A percentile compares a stretch with the other conserved stretches of the same genome.
Conservation (phyloP, 2,329 filamentous ascomycete genomes). For the Colletotrichum shisoi region DNA sequence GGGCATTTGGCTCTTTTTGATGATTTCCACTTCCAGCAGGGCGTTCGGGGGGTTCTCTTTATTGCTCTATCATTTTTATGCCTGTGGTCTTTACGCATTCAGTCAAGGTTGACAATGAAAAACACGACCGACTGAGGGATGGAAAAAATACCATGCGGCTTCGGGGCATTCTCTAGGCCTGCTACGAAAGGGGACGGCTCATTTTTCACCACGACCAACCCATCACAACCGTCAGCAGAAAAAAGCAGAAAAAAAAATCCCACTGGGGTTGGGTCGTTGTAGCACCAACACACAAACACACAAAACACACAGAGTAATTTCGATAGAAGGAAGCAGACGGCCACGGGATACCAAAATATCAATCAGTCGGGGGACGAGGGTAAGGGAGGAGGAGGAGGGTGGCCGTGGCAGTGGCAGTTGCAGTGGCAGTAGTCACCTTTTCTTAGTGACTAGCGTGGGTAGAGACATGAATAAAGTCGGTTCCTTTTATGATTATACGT, state of each 20-base stretch:
- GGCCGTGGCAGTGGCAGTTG: no score
- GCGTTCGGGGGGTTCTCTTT: constrained; percentile 35
- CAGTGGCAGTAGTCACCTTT: background rate
- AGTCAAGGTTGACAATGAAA: constrained; percentile 35
- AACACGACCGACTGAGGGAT: constrained; percentile 37
- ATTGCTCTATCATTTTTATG: constrained; percentile 2
- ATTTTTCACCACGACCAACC: constrained; percentile 22
- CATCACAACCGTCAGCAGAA: constrained; percentile 15
- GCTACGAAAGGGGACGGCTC: constrained; percentile 34
- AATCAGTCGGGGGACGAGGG: no score
- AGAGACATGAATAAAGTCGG: background rate
- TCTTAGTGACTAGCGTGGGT: no score
- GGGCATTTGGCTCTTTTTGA: constrained; percentile 33
- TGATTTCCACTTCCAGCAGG: constrained; percentile 37
- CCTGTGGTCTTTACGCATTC: constrained; percentile 27
- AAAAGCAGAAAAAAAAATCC: constrained; percentile 16
- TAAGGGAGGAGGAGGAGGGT: background rate
- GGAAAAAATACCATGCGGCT: constrained; percentile 38
- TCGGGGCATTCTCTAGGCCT: constrained; percentile 31
- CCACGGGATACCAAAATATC: constrained; percentile 25
- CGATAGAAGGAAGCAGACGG: constrained; percentile 26
- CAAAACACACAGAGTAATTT: constrained; percentile 26
- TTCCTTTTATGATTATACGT: background rate
- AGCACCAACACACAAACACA: constrained; percentile 31
- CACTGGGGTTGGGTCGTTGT: constrained; percentile 31